Evolutionary conservation across 108 stramenopile species (phyloP).

Genomic region (Discostella pseudostelligera): DNA sequence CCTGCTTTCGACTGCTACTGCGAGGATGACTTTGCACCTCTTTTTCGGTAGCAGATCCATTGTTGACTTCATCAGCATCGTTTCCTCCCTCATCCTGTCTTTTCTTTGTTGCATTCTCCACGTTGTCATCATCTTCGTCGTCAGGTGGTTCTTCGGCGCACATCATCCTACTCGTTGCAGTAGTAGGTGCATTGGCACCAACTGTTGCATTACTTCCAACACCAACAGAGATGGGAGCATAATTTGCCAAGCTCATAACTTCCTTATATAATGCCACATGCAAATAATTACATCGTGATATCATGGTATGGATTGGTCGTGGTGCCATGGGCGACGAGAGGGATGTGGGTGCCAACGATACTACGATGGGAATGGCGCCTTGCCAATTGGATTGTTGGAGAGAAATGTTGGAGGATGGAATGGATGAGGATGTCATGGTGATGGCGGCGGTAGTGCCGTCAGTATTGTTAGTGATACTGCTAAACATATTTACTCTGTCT

Average conservation of each 20-base stretch:
- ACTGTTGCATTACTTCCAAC: constrained; percentile 1
- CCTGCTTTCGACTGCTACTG: neutral
- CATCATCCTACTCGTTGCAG: too few relatives aligned
- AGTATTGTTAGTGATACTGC: too few relatives aligned
- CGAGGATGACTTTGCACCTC: too few relatives aligned
- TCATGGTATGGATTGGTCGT: constrained; percentile 61
- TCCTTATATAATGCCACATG: constrained; percentile 69
- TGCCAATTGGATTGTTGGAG: constrained; percentile 58
- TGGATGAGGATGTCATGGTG: neutral
- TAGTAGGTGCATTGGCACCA: constrained; percentile 11
- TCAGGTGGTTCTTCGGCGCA: too few relatives aligned
- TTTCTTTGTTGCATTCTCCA: too few relatives aligned
- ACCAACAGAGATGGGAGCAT: constrained; percentile 56
- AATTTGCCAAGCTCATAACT: constrained; percentile 54
- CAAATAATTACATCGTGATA: constrained; percentile 65
- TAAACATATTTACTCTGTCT: neutral
- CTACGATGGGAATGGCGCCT: constrained; percentile 66
- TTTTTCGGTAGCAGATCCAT: neutral
- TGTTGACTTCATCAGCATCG: too few relatives aligned
- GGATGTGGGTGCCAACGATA: constrained; percentile 67
- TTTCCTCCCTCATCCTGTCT: too few relatives aligned
- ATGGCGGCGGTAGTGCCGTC: neutral
- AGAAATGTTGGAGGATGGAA: constrained; percentile 33
- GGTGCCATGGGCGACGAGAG: constrained; percentile 69
- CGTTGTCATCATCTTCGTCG: too few relatives aligned